phyloP scores from a whole-genome alignment of 805 yeast species.

The Saturnispora ahearnii region DNA sequence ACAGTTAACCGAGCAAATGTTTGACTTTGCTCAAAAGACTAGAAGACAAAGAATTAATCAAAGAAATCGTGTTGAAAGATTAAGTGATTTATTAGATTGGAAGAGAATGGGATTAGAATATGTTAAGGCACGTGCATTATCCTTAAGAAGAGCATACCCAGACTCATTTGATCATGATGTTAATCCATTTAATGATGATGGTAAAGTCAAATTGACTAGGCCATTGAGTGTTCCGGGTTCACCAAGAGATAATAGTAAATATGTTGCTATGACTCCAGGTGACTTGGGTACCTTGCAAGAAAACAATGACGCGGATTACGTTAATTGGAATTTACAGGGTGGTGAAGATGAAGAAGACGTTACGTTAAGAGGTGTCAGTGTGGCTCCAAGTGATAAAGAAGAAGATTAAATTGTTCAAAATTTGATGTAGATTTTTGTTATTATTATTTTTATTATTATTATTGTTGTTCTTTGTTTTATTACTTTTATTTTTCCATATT shows the following conservation, averaged over 20 bases:
- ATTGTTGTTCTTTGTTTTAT: background rate
- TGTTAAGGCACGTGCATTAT: conserved; percentile 86
- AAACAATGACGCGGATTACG: conserved; percentile 76
- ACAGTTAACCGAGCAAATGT: conserved; percentile 85
- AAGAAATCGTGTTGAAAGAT: conserved; percentile 92
- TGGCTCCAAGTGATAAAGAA: conserved; percentile 28
- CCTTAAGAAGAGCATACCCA: conserved; percentile 90
- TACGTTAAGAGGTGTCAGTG: conserved; percentile 30
- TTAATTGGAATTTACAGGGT: conserved; percentile 43
- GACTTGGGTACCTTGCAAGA: conserved; percentile 96
- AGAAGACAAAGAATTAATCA: conserved; percentile 97
- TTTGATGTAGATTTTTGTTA: too few species aligned
- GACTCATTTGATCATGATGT: conserved; percentile 51
- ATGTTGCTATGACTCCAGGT: conserved; percentile 84
- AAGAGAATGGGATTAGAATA: conserved; percentile 96
- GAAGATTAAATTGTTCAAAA: background rate
- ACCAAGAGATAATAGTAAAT: conserved; percentile 60
- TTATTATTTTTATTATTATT: background rate
- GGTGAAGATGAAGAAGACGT: conserved; percentile 33
- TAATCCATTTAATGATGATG: conserved; percentile 30
- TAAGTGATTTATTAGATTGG: conserved; percentile 93
- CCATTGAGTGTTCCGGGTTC: conserved; percentile 98
- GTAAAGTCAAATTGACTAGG: conserved; percentile 66
- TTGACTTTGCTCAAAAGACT: conserved; percentile 76
- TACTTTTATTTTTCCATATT: background rate